Percentiles rank a stretch among this genome's conserved stretches.
Conservation (phyloP, 164 flowering plant genomes). For the Stephania japonica region DNA sequence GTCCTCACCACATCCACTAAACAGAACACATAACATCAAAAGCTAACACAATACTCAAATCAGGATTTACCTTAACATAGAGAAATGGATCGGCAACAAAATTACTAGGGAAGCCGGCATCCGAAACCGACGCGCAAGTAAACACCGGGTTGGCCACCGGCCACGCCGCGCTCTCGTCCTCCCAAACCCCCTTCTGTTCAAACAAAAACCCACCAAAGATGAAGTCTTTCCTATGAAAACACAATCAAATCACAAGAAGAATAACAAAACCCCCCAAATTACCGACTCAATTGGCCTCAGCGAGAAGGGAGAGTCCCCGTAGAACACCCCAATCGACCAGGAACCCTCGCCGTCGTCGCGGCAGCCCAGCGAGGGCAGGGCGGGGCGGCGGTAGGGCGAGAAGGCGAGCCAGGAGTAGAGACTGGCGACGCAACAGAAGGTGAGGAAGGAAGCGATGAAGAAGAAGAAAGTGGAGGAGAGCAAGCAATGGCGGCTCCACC, state of each 20-base stretch:
- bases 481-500: slow-evolving; percentile 37
- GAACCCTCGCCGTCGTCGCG: slow-evolving; percentile 80
- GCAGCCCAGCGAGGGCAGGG: slow-evolving; percentile 43
- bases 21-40: background rate
- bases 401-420: slow-evolving; percentile 43
- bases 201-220: background rate
- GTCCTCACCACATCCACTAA: background rate
- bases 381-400: slow-evolving; percentile 24
- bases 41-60: background rate
- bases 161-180: slow-evolving; percentile 69
- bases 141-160: slow-evolving; percentile 66
- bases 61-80: slow-evolving; percentile 47
- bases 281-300: slow-evolving; percentile 77
- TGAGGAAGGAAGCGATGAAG: slow-evolving; percentile 27
- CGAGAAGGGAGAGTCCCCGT: slow-evolving; percentile 77
- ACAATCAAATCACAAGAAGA: background rate
- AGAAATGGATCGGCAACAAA: slow-evolving; percentile 83
- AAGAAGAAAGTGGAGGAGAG: slow-evolving; percentile 32
- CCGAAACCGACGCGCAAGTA: slow-evolving; percentile 42
- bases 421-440: slow-evolving; percentile 35
- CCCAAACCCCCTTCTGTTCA: slow-evolving; percentile 50
- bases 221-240: background rate
- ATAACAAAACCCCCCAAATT: slow-evolving; percentile 1
- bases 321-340: slow-evolving; percentile 84
- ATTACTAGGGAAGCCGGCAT: slow-evolving; percentile 35